Evolutionary conservation across 2,329 filamentous ascomycete species (phyloP), one percentile per base, ranked within the genome.

Genomic region (Penicillium concentricum): DNA sequence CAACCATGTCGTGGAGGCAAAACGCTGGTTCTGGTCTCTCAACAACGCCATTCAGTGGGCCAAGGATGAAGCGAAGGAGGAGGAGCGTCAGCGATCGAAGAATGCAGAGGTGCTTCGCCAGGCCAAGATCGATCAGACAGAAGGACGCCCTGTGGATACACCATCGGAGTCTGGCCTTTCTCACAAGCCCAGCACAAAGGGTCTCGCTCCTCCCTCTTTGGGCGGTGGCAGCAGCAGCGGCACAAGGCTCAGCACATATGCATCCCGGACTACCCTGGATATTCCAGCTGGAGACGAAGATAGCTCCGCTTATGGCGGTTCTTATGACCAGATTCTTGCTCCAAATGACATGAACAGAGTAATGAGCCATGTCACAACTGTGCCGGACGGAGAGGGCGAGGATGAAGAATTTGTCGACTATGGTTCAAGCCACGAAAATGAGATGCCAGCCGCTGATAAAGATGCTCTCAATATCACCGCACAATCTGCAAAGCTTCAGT

Each of bases 21-120:
- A 99, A 76, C 86, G 94, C 54, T 99, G 94, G 94, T 99, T 95
- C 75, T 99, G 94, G 94, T 91, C 94, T 0, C 80, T 99, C 61
- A 99, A 99, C 78, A 99, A 99, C 72, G 93, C 94, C 6, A 99
- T 99, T 48, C 94, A 97, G 72, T 97, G 91, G 89, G 88, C 91
- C 61, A 99, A 99, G 74, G 94, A 99, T 69, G 94, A 97, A 76
- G 92, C 91, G 8, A 92, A 89, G 65, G 91, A 96, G 72, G 93
- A 97, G 67, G 88, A 93, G 69, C 87, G 82, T 63, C 87, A 92
- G 59, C 87, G 87, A 34, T 86, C 86, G 8, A 87, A 86, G 55
- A 89, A 88, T 66, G 88, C 87, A 6, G 91, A 94, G 73, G 82
- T 87, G 35, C 76, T 96, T 50, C 85, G 85, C 61, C 88, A 92